Conservation (phyloP, 176 grass and related monocot species). For the Triticum turgidum region DNA sequence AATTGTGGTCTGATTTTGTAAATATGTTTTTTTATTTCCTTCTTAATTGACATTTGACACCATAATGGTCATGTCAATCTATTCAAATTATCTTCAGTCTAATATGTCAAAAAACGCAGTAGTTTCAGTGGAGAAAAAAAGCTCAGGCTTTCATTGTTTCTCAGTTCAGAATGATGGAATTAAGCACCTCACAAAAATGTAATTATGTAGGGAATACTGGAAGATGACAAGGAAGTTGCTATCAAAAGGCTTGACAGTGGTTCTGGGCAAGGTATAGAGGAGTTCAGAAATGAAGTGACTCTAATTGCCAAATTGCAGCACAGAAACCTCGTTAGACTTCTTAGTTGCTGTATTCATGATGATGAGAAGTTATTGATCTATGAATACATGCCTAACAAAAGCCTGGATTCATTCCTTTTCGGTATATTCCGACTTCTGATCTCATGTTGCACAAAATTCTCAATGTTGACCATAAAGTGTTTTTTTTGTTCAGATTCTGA, state of each 20-base stretch:
- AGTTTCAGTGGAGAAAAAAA: background rate
- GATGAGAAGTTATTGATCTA: no score
- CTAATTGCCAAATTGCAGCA: slow-evolving; percentile 65
- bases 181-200: background rate
- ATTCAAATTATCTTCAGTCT: background rate
- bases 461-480: background rate
- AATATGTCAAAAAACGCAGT: background rate
- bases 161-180: background rate
- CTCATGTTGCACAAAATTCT: background rate
- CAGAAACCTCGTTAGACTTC: slow-evolving; percentile 53
- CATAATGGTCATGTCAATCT: background rate
- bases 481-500: background rate
- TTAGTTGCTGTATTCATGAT: slow-evolving; percentile 40
- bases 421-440: slow-evolving; percentile 6
- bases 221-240: slow-evolving; percentile 47
- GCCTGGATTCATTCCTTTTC: no score
- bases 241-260: slow-evolving; percentile 41
- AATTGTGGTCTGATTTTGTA: background rate
- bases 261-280: slow-evolving; percentile 35
- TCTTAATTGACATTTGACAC: background rate
- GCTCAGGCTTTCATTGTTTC: background rate
- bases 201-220: slow-evolving; percentile 32
- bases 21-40: background rate
- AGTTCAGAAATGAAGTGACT: slow-evolving; percentile 56
- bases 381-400: no score